Evolutionary conservation across 768 basidiomycete genomes (phyloP).

Genomic region (Filobasidium wieringae): DNA sequence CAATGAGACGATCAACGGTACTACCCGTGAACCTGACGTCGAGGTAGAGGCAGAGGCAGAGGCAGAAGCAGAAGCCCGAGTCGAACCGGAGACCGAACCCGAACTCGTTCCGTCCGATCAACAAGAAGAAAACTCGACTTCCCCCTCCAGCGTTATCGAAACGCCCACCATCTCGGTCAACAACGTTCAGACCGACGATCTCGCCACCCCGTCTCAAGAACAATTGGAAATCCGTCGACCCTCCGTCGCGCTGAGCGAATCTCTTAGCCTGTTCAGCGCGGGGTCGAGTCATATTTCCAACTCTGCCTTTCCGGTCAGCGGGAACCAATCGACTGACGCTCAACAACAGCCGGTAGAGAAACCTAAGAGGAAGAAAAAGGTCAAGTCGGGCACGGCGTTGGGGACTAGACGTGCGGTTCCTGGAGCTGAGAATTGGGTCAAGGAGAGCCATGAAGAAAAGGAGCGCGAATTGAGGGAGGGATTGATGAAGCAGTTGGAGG

Average conservation of each 20-base stretch:
- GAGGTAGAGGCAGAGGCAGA: too few species aligned
- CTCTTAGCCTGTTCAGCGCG: not conserved
- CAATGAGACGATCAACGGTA: too few species aligned
- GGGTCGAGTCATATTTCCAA: not conserved
- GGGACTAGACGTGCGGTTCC: not conserved
- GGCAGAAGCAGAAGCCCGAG: too few species aligned
- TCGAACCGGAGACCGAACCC: too few species aligned
- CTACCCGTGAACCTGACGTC: too few species aligned
- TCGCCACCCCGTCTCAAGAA: not conserved
- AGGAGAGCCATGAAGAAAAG: not conserved
- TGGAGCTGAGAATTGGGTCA: constrained; percentile 1
- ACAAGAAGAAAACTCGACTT: too few species aligned
- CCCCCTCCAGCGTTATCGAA: too few species aligned
- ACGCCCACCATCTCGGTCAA: too few species aligned
- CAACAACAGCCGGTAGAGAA: not conserved
- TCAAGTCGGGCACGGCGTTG: not conserved
- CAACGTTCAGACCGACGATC: too few species aligned
- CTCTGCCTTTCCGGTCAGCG: not conserved
- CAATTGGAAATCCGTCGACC: not conserved
- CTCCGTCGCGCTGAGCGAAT: not conserved
- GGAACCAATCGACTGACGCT: not conserved
- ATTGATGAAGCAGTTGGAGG: not conserved
- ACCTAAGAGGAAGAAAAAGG: not conserved
- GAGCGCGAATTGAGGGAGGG: not conserved
- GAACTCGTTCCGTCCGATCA: too few species aligned